Evolutionary conservation across 1,284 basidiomycete species (phyloP).

Genomic region (Tilletiaria anomala): DNA sequence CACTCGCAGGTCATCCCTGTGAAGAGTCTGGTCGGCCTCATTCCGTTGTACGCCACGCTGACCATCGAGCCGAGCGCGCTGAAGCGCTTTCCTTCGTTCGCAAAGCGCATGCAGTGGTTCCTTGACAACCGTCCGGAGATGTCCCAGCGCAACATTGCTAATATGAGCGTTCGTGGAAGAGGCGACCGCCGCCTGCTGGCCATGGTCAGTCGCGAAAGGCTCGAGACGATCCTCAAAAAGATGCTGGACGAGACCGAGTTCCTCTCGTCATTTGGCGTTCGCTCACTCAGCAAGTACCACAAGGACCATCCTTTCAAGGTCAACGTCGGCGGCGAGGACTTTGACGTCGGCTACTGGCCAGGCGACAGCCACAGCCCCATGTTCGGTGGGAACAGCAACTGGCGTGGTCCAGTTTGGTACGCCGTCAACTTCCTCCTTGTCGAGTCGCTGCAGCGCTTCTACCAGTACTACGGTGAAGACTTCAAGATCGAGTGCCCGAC

Average conservation of each 20-base stretch:
- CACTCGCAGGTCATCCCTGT: slow-evolving; percentile 70
- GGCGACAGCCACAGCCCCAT: slow-evolving; percentile 91
- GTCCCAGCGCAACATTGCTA: slow-evolving; percentile 83
- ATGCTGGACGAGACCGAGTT: slow-evolving; percentile 82
- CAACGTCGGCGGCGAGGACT: slow-evolving; percentile 75
- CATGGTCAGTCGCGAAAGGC: slow-evolving; percentile 75
- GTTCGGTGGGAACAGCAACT: slow-evolving; percentile 92
- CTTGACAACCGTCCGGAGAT: slow-evolving; percentile 78
- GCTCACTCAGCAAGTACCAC: slow-evolving; percentile 71
- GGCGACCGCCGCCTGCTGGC: slow-evolving; percentile 78
- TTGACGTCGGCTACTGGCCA: slow-evolving; percentile 92
- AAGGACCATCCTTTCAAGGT: slow-evolving; percentile 87
- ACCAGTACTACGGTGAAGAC: slow-evolving; percentile 43
- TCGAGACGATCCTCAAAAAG: slow-evolving; percentile 75
- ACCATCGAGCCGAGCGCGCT: slow-evolving; percentile 79
- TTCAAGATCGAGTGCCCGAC: slow-evolving; percentile 74
- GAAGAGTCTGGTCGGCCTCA: slow-evolving; percentile 81
- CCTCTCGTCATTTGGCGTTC: slow-evolving; percentile 79
- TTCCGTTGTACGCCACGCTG: slow-evolving; percentile 84
- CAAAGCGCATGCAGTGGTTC: slow-evolving; percentile 97
- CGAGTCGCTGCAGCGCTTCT: slow-evolving; percentile 85
- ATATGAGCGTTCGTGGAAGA: slow-evolving; percentile 48
- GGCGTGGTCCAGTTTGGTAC: slow-evolving; percentile 74
- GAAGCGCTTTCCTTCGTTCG: slow-evolving; percentile 82
- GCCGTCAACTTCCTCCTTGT: slow-evolving; percentile 79